A percentile compares a stretch with the other conserved stretches of the same genome.
Conservation (phyloP, 2,329 filamentous ascomycete species). For the Pseudofabraea citricarpa region DNA sequence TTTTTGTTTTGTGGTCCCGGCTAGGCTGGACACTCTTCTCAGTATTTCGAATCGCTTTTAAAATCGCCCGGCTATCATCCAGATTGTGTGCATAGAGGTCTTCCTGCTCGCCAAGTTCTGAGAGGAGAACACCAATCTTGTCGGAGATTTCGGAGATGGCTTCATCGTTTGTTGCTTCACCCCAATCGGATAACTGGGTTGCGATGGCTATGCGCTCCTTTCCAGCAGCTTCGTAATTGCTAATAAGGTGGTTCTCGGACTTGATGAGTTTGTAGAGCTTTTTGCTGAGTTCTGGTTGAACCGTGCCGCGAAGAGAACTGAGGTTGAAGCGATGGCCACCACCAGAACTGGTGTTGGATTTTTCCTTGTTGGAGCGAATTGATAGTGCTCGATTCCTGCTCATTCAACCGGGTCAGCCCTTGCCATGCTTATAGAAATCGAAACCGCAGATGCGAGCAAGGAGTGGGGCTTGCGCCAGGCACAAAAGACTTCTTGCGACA, state of each 20-base stretch:
- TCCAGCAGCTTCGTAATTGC: constrained; percentile 77
- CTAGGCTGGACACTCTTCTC: constrained; percentile 93
- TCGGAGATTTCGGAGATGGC: constrained; percentile 85
- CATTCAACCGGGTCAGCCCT: background rate
- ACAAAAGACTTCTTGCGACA: too few species aligned
- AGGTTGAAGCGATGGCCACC: constrained; percentile 74
- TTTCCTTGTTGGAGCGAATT: constrained; percentile 53
- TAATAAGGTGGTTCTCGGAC: constrained; percentile 83
- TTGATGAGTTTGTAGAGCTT: constrained; percentile 92
- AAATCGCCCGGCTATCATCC: constrained; percentile 74
- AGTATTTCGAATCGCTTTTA: constrained; percentile 94
- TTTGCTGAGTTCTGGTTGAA: constrained; percentile 84
- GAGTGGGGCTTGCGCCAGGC: too few species aligned
- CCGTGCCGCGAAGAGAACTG: constrained; percentile 75
- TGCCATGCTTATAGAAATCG: too few species aligned
- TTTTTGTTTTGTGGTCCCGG: constrained; percentile 80
- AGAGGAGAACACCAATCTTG: constrained; percentile 89
- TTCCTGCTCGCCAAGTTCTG: constrained; percentile 92
- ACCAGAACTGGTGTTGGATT: constrained; percentile 29
- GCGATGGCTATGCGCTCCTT: constrained; percentile 83
- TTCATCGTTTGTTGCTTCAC: constrained; percentile 85
- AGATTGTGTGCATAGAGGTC: constrained; percentile 80
- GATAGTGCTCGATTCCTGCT: constrained; percentile 71
- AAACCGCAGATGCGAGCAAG: too few species aligned
- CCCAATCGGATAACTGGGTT: constrained; percentile 92